phyloP scores from a whole-genome alignment of 345 rosid genomes.

The Corchorus capsularis region DNA sequence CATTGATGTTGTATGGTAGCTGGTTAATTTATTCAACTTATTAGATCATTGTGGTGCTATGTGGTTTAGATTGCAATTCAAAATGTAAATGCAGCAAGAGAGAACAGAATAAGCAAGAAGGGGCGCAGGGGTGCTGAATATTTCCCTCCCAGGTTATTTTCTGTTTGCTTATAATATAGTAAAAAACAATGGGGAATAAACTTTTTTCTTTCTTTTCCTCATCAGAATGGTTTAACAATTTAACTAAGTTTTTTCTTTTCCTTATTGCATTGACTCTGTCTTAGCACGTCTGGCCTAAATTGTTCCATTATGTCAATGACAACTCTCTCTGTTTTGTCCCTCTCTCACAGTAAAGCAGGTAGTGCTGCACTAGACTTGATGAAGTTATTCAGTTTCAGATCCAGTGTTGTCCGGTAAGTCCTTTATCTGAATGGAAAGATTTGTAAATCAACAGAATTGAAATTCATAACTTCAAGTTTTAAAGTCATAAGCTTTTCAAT shows the following conservation, averaged over 20 bases:
- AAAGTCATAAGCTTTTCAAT: not conserved
- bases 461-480: not conserved
- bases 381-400: constrained; percentile 84
- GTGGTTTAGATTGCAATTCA: constrained; percentile 72
- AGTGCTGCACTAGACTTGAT: constrained; percentile 78
- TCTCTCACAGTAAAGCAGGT: constrained; percentile 63
- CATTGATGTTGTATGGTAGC: not conserved
- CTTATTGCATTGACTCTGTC: not conserved
- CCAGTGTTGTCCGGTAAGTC: constrained; percentile 76
- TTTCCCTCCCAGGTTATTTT: constrained; percentile 57
- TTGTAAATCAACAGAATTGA: not conserved
- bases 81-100: constrained; percentile 86
- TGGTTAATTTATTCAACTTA: constrained; percentile 9
- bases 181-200: not conserved
- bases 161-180: not conserved
- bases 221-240: not conserved
- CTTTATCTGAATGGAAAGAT: not conserved
- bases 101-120: constrained; percentile 83
- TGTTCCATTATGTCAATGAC: not conserved
- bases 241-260: not conserved
- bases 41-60: not conserved
- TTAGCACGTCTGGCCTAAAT: not conserved
- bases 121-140: constrained; percentile 81
- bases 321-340: not conserved
- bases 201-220: not conserved